phyloP scores from a whole-genome alignment of 352 stramenopile genomes.

The Pythium dissotocum region DNA sequence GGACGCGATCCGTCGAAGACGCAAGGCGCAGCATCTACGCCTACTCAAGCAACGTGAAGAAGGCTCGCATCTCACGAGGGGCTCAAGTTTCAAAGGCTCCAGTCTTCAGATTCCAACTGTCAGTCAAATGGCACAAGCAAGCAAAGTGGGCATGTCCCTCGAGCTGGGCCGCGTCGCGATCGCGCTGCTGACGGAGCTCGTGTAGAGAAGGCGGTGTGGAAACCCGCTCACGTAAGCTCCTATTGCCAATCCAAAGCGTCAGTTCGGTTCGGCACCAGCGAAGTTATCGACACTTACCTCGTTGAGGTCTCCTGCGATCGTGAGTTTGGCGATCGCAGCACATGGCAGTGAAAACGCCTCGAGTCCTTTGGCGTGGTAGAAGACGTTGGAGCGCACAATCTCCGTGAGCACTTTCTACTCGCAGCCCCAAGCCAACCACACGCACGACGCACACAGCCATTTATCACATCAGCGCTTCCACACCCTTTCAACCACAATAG shows the following conservation, averaged over 20 bases:
- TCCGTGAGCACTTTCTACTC: constrained; percentile 72
- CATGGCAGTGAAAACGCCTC: constrained; percentile 68
- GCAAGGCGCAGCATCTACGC: background rate
- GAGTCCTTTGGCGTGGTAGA: constrained; percentile 77
- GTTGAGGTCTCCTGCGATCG: constrained; percentile 12
- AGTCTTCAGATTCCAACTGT: constrained; percentile 32
- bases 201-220: background rate
- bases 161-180: constrained; percentile 27
- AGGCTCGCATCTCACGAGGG: background rate
- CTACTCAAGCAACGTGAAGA: background rate
- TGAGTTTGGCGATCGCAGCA: constrained; percentile 43
- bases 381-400: constrained; percentile 67
- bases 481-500: background rate
- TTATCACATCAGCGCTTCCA: background rate
- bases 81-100: constrained; percentile 4
- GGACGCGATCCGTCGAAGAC: constrained; percentile 21
- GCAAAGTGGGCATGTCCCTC: constrained; percentile 28
- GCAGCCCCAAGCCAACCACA: background rate
- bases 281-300: constrained; percentile 1
- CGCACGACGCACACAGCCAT: background rate
- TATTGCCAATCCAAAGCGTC: background rate
- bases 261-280: background rate
- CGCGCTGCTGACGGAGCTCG: constrained; percentile 28
- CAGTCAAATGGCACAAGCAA: constrained; percentile 34
- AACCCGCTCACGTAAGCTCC: background rate